Evolutionary conservation across 305 asterid species (phyloP), one percentile per base, ranked within the genome.

Genomic region (Fraxinus dipetala): DNA sequence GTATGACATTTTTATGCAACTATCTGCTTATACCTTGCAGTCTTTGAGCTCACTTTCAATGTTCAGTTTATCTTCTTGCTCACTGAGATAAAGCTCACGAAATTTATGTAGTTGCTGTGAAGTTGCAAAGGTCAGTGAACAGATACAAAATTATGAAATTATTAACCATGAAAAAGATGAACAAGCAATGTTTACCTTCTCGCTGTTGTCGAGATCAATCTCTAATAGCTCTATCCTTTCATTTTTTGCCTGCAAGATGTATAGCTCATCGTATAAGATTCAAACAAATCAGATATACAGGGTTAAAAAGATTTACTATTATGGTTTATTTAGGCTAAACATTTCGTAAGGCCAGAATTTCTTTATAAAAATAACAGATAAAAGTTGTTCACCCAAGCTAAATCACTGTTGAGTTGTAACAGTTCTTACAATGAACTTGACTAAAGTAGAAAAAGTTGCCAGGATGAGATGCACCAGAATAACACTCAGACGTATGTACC

Each of bases 211-310:
- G 54, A 94, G 89, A 85, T 92, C 95, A 84, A 80, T 87, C 92
- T 94, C 95, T 72, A 91, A 83, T 81, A 91, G 94, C 76, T 92
- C 98, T 54, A 92, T 90, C 91, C 91, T 94, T 86, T 89, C 95
- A 81, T 43, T 84, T 84, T 89, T 91, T 31, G 92, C 98, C 98
- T 94, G 93, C 89, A 88, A 81, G 82, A 84, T 77, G 8, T 45
- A 72, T n/a, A 81, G 67, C 77, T 81, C 78, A 70, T 22, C 22
- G 16, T 72, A 16, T 32, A 48, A 73, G 81, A 26, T 61, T 51
- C 14, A 72, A 80, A 54, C 63, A 72, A 76, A 81, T 6, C 18
- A 67, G 30, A 82, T 22, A 6, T 26, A 48, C 40, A 45, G n/a
- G 38, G 51, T 56, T 13, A 78, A 22, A 76, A 18, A 13, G 51